phyloP scores from a whole-genome alignment of 2,329 filamentous ascomycete genomes.

The Phyllosticta citriasiana region DNA sequence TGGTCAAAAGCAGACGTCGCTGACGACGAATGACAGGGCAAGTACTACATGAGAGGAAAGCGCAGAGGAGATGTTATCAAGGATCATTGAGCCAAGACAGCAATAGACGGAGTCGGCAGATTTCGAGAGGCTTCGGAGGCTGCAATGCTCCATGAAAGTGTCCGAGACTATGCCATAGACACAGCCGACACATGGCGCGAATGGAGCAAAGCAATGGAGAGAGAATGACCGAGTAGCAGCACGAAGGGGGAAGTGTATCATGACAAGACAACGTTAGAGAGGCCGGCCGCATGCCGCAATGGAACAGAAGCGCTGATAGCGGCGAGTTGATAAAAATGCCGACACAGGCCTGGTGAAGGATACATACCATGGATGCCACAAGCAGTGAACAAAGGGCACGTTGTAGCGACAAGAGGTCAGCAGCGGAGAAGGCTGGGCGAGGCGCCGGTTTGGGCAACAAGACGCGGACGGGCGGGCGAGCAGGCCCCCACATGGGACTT shows the following conservation, averaged over 20 bases:
- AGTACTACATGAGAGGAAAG: constrained; percentile 79
- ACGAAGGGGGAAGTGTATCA: not conserved
- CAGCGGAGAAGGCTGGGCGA: not conserved
- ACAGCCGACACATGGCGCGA: not conserved
- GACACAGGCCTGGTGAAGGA: not conserved
- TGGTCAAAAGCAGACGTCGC: constrained; percentile 9
- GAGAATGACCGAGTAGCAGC: not conserved
- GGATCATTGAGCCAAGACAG: constrained; percentile 52
- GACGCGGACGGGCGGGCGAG: not conserved
- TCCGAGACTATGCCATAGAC: not conserved
- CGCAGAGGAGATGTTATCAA: constrained; percentile 72
- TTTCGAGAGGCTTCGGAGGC: not conserved
- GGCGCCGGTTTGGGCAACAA: constrained; percentile 4
- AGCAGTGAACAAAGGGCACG: not conserved
- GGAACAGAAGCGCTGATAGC: not conserved
- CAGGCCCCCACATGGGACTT: constrained; percentile 5
- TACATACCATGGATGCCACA: not conserved
- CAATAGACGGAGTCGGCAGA: not conserved
- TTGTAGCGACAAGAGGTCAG: constrained; percentile 5
- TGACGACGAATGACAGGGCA: constrained; percentile 52
- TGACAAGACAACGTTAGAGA: not conserved
- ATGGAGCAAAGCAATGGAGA: not conserved
- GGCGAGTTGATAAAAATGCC: not conserved
- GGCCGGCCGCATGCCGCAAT: not conserved
- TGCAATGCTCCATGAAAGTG: not conserved